Conservation (phyloP, 208 protist species). For the Porcisia deanei region DNA sequence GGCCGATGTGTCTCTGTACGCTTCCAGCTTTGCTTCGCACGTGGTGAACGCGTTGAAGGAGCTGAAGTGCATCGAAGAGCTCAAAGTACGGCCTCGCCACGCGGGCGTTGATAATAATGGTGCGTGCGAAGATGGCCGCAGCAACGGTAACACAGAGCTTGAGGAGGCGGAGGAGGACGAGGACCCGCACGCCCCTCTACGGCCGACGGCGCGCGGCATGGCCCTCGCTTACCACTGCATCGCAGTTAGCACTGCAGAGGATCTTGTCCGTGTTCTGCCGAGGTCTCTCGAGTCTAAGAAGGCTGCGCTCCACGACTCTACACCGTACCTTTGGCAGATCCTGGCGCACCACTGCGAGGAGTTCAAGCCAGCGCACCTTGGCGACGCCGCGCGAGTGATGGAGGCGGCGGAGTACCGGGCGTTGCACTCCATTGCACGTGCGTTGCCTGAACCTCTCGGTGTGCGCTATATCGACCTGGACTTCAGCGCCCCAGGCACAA, state of each 20-base stretch:
- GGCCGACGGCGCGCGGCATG: conserved; percentile 54
- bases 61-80: conserved; percentile 52
- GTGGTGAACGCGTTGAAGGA: conserved; percentile 55
- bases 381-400: conserved; percentile 62
- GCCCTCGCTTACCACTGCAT: conserved; percentile 70
- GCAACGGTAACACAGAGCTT: background rate
- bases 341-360: conserved; percentile 52
- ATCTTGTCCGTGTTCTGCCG: conserved; percentile 37
- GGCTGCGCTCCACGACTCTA: conserved; percentile 23
- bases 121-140: background rate
- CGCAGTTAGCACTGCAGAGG: conserved; percentile 52
- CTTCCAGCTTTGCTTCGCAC: conserved; percentile 66
- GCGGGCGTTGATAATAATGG: background rate
- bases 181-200: conserved; percentile 53
- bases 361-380: conserved; percentile 52
- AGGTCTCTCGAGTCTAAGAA: conserved; percentile 21
- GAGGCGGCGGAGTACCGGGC: conserved; percentile 59
- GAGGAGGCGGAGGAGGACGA: conserved; percentile 36
- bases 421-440: conserved; percentile 66
- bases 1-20: conserved; percentile 72
- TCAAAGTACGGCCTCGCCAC: conserved; percentile 3
- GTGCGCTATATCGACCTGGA: conserved; percentile 74
- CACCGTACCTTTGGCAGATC: conserved; percentile 46
- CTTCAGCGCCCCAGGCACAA: conserved; percentile 50
- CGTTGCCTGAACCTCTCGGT: conserved; percentile 43